Percentiles rank a stretch among this genome's conserved stretches.
Conservation (phyloP, 306 rosid genomes). For the Castanea sativa region DNA sequence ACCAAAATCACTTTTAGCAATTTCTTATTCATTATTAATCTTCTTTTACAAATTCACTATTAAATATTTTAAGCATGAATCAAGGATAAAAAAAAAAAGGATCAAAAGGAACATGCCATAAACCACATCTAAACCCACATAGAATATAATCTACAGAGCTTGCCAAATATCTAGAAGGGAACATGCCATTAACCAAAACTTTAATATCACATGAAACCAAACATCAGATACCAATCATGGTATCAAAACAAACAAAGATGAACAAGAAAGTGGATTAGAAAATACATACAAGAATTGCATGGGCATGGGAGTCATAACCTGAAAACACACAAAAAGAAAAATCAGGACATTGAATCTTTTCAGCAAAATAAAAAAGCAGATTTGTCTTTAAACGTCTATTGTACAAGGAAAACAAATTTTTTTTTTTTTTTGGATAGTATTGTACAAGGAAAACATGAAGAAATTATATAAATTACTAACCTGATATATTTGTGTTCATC, state of each 20-base stretch:
- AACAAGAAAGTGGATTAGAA: conserved; percentile 1
- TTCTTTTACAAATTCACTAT: neutral
- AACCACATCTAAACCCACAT: neutral
- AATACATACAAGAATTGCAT: conserved; percentile 37
- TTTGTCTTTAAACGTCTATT: neutral
- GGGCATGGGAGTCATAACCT: conserved; percentile 32
- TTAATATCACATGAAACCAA: neutral
- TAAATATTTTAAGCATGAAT: neutral
- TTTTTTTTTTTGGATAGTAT: no score
- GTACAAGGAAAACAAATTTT: neutral
- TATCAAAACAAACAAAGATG: neutral
- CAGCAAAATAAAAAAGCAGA: neutral
- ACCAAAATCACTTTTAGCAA: neutral
- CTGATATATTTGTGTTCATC: conserved; percentile 31
- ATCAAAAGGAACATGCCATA: neutral
- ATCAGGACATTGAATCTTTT: neutral
- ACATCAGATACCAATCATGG: neutral
- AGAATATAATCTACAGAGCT: neutral
- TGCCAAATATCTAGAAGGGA: neutral
- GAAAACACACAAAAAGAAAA: conserved; percentile 4
- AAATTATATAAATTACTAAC: conserved; percentile 46
- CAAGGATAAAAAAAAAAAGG: neutral
- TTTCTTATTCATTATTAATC: neutral
- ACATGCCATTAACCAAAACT: no score
- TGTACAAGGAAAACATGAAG: neutral